Evolutionary conservation across 2,329 filamentous ascomycete genomes (phyloP), one percentile per base, ranked within the genome.

Genomic region (Trichoderma harzianum): DNA sequence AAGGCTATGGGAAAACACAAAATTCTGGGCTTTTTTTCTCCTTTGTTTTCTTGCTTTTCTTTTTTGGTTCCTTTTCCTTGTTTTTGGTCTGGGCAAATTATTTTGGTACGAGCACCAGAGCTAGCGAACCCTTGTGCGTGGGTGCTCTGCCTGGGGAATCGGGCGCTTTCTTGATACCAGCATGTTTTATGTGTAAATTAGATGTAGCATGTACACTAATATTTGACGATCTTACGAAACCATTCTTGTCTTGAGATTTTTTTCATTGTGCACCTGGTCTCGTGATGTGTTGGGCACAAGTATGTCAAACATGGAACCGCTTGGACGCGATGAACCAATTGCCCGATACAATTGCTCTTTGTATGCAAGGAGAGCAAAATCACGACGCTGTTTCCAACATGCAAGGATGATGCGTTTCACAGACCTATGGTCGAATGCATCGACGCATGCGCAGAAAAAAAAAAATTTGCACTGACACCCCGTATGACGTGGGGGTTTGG

Each of bases 161-260:
- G 51, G 65, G 65, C 53, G 53, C 65, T 68, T 66, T 61, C 32
- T 71, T 65, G 61, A 65, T 64, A 71, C 60, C 69, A 71, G 16
- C 43, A 57, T 62, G 60, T 65, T 71, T 39, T 66, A 62, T 39
- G 55, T 71, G 69, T 71, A 71, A 32, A 67, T 64, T 71, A 71
- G 62, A 61, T 66, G 69, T 39, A 71, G 21, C 57, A 67, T 71
- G 57, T 61, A 71, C 36, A 57, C 47, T 67, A 67, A 66, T 71
- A 66, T n/a, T 53, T 39, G 57, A 66, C 28, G 30, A 47, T 67
- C 30, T 62, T n/a, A 67, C 34, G 69, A 67, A 26, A 65, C 51
- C 10, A 21, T 21, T 26, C 57, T 47, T 51, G 26, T 36, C 26
- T 61, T 61, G 16, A 10, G 5, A 57, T 36, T 21, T 36, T 36